Base-by-base conservation (phyloP, 2,329 filamentous ascomycete genomes). In the Ophiognomonia clavigignenti-juglandacearum region DNA sequence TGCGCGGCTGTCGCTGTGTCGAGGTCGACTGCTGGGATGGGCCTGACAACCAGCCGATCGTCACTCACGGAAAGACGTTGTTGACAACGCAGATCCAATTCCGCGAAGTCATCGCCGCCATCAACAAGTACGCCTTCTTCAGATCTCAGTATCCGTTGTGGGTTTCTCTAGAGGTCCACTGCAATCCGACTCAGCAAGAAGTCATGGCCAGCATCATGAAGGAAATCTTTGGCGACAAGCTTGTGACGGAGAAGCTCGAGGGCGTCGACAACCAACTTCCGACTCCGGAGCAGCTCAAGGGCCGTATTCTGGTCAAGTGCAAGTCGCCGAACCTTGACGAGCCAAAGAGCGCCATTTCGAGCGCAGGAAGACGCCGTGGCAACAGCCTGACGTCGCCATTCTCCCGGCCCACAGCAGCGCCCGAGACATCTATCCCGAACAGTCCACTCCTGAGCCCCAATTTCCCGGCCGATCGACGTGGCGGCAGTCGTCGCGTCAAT, bases 11-110 rank as follows among this genome's bases (percentile, higher is more conserved):
- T 63, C 86, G 93, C 41, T 97, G 93, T 64, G 85, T 98, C 38
- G 93, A 98, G 68, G 89, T 98, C 43, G 93, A 98, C 66, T 97
- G 92, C 67, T 98, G 93, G 93, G 90, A 98, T 65, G 93, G 93
- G 14, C 78, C 80, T 43, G 86, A 96, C 61, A 89, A 88, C 32
- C 81, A 88, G 58, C 93, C 93, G 1, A 82, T 90, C 44, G 93
- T 98, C 26, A 90, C 88, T 52, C 93, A 98, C 59, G 93, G 93
- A 20, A 83, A 85, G 49, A 96, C 91, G 0, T 76, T 95, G 0
- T 76, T 95, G 66, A 97, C 93, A 0, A 92, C 83, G 11, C 85
- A 87, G 49, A 90, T 97, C 46, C 82, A 87, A 31, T 98, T 98
- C 67, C 78, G 83, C 38, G 92, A 97, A 64, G 92, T 92, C 53